Conservation (phyloP, 1,139 yeast species). For the Kodamaea ohmeri region DNA sequence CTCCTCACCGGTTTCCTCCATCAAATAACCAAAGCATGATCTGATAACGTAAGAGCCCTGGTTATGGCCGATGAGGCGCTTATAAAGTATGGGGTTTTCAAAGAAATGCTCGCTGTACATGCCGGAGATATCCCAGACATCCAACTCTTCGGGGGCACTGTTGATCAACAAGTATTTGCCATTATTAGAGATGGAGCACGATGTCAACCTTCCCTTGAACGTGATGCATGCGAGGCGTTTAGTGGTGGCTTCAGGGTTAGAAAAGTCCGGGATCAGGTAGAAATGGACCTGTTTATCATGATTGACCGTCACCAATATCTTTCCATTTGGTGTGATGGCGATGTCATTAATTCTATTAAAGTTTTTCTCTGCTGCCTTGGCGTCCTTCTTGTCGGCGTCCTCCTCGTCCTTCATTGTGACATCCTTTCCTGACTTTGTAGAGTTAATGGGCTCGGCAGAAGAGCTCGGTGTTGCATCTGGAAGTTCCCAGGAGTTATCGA, state of each 20-base stretch:
- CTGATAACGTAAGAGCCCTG: slow-evolving; percentile 71
- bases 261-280: slow-evolving; percentile 40
- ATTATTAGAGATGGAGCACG: slow-evolving; percentile 39
- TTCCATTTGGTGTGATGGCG: slow-evolving; percentile 61
- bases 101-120: slow-evolving; percentile 10
- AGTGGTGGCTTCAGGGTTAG: slow-evolving; percentile 36
- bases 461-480: slow-evolving; percentile 8
- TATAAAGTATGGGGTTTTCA: slow-evolving; percentile 43
- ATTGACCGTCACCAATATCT: slow-evolving; percentile 59
- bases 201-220: slow-evolving; percentile 38
- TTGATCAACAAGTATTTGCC: slow-evolving; percentile 58
- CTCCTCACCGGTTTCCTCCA: slow-evolving; percentile 47
- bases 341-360: slow-evolving; percentile 64
- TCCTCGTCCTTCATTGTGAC: slow-evolving; percentile 15
- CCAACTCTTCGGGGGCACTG: slow-evolving; percentile 75
- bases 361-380: slow-evolving; percentile 5
- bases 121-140: slow-evolving; percentile 63
- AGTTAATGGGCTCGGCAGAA: slow-evolving; percentile 11
- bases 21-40: slow-evolving; percentile 67
- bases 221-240: slow-evolving; percentile 33
- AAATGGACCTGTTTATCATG: slow-evolving; percentile 58
- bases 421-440: slow-evolving; percentile 6
- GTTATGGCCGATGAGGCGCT: slow-evolving; percentile 68
- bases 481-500: slow-evolving; percentile 21
- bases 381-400: slow-evolving; percentile 7